Base-by-base conservation (phyloP, 805 yeast genomes). In the Metschnikowia kofuensis region DNA sequence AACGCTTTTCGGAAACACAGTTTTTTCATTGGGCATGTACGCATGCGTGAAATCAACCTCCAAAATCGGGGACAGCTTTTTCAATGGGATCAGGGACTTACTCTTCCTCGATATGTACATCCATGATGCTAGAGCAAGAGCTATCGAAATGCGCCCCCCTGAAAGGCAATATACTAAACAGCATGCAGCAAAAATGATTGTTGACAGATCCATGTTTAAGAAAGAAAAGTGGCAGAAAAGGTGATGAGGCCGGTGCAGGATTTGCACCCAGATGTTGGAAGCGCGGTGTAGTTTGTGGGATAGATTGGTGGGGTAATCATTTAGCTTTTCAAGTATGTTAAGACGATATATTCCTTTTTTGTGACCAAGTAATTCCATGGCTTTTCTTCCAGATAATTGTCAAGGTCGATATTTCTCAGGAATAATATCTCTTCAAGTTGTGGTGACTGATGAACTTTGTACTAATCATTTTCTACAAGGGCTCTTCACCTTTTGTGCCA, bases 61-160 rank as follows among this genome's bases (percentile, higher is more conserved):
- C 55, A 65, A 67, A 34, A 73, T 68, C 1, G 70, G 71, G 29
- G 72, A 67, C 35, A 58, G 53, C 38, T 62, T 60, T 38, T 49
- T 56, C 11, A 46, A 40, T 35, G n/a, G 38, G 12, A 12, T 14
- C 5, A 32, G 35, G 21, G 27, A 27, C 21, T 31, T 41, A 14
- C 45, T 29, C 10, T 16, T 36, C 35, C 36, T 26, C 5, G 50
- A 39, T 38, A 48, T 11, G 32, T 21, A 13, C 30, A 32, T 51
- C 48, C 51, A 43, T 3, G 59, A 58, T 13, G 46, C 35, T 2
- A 56, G 62, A 6, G 67, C 65, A 2, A 64, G 21, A 8, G 63
- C 67, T 10, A 76, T 49, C 2, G 76, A 56, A 63, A 72, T 58
- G 51, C 80, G 65, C 14, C 79, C 79, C 6, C 79, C 80, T 1